Base-by-base conservation (phyloP, 371 early-diverging fungal species). In the Mucor indicus region DNA sequence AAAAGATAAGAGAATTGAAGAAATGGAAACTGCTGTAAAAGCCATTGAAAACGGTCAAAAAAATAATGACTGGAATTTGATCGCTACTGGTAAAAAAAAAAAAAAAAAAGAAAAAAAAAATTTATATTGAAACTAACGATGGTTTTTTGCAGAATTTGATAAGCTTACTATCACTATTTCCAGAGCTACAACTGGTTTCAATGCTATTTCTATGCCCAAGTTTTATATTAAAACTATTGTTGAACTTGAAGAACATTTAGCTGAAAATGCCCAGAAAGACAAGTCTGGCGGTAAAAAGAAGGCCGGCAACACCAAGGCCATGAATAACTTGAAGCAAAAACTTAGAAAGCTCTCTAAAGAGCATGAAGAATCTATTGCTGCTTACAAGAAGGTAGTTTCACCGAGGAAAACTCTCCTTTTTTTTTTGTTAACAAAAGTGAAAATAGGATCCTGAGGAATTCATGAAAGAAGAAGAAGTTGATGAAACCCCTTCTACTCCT, bases 271-370 rank as follows among this genome's bases (percentile, higher is more conserved):
- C 27, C 42, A 53, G 47, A 62, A 62, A 42, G 62, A 62, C 9
- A 89, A 91, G 77, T 69, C 84, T 13, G 75, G 74, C 6, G 91
- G 89, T 75, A 94, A 91, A 80, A 87, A 91, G 81, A 91, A 83
- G 62, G 75, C 89, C 22, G 73, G 77, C 44, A 84, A 88, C 42
- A 81, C 86, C 38, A 91, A 91, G 62, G 90, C 93, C 13, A 70
- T 93, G 70, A 95, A 86, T 66, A 81, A 87, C 47, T 83, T 95
- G 82, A 92, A 90, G 80, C 93, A 92, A 66, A 92, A 91, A 68
- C 55, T 95, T 61, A 87, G 85, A 72, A 95, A 96, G 83, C 78
- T 86, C 72, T 81, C 79, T 67, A 93, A 91, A 73, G 60, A 71
- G 38, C 84, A 81, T 48, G 90, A 91, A 57, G 66, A 64, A 7